Percentiles rank a stretch among this genome's conserved stretches.
Evolutionary conservation across 495 filamentous ascomycete genomes (phyloP).

Genomic region (Diplogelasinospora grovesii): DNA sequence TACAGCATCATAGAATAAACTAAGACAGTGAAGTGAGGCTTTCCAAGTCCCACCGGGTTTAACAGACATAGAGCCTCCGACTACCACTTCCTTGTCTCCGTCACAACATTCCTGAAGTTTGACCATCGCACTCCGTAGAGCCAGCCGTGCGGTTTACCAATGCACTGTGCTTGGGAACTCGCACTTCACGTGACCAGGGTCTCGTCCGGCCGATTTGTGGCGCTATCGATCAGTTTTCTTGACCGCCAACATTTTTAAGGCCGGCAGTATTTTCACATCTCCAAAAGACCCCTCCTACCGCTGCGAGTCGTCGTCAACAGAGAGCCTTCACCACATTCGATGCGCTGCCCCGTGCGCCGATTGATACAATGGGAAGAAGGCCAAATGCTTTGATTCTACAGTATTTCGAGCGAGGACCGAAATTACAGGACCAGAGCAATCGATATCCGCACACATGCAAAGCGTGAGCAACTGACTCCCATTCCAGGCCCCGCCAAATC

Average conservation of each 20-base stretch:
- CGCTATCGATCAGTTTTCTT: conserved; percentile 8
- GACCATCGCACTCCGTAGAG: too few relatives aligned
- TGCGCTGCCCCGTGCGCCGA: conserved; percentile 11
- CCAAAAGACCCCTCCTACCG: conserved; percentile 15
- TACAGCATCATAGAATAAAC: too few relatives aligned
- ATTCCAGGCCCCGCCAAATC: conserved; percentile 2
- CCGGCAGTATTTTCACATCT: conserved; percentile 28
- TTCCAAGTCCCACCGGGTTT: too few relatives aligned
- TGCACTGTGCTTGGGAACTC: too few relatives aligned
- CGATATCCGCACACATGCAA: conserved; percentile 85
- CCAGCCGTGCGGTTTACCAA: too few relatives aligned
- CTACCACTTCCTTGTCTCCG: too few relatives aligned
- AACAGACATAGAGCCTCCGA: too few relatives aligned
- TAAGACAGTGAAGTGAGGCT: too few relatives aligned
- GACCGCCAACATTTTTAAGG: conserved; percentile 24
- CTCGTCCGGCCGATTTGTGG: too few relatives aligned
- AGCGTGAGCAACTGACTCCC: conserved; percentile 26
- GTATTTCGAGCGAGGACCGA: conserved; percentile 76
- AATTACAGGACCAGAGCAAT: conserved; percentile 78
- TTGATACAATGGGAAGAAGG: conserved; percentile 62
- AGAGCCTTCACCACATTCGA: conserved; percentile 9
- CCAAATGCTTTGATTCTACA: conserved; percentile 76
- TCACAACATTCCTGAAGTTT: too few relatives aligned
- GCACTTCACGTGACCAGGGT: conserved; percentile 5
- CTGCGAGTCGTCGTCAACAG: conserved; percentile 10